Evolutionary conservation across 2,329 filamentous ascomycete species (phyloP), one percentile per base, ranked within the genome.

Genomic region (Chaetomiaceae sp.): DNA sequence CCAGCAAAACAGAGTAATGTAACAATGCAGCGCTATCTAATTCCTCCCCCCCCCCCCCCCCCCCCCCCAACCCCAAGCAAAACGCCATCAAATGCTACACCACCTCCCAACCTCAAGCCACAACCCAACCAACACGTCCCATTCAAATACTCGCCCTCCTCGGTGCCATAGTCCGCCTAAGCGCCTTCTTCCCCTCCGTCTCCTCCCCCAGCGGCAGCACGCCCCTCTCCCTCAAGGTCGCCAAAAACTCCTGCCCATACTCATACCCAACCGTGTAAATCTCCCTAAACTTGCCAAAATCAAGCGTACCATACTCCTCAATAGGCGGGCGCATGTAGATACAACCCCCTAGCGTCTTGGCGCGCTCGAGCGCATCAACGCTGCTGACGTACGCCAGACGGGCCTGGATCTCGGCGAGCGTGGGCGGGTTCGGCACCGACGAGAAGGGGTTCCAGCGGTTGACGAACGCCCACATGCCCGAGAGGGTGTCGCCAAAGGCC

Each of bases 401-500:
- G 5, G 89, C 92, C 71, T 99, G 95, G 55, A 99, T 99, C 68
- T 99, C 93, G 0, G 89, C 90, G 10, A 99, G 74, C 0, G 93
- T 97, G 0, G 93, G 93, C 7, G 93, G 93, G 61, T 99, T 99
- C 1, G 93, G 87, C 54, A 85, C 83, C 1, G 80, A 77, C 1
- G 89, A 95, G 67, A 99, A 91, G 0, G 93, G 92, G 61, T 99
- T 99, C 93, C 93, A 99, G 40, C 95, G 82, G 66, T 99, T 99
- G 63, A 92, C 72, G 39, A 95, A 86, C 0, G 92, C 89, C 95
- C 95, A 99, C 66, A 95, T 85, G 1, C 93, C 93, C 0, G 91
- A 96, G 0, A 99, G 78, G 0, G 89, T 92, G 71, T 99, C 93
- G 47, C 95, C 93, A 64, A 95, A 99, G 1, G 80, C 79, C 68